A percentile compares a stretch with the other conserved stretches of the same genome.
Conservation (phyloP, 1,284 basidiomycete genomes). For the Sporisorium scitamineum region DNA sequence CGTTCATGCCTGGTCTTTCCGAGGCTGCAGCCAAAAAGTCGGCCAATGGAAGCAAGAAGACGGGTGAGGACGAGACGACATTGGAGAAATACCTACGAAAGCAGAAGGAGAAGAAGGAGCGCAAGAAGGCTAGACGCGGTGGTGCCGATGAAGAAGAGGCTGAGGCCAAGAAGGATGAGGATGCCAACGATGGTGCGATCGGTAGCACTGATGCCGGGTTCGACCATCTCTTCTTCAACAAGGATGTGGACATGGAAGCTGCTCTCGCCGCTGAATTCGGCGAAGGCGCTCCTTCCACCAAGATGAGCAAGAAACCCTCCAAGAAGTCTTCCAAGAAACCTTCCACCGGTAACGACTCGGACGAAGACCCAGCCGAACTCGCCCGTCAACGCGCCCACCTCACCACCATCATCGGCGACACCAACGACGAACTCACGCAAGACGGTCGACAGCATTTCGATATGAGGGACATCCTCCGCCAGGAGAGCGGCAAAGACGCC, state of each 20-base stretch:
- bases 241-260: slow-evolving; percentile 64
- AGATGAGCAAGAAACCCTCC: slow-evolving; percentile 15
- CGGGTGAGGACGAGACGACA: slow-evolving; percentile 63
- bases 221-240: slow-evolving; percentile 75
- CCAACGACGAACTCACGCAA: slow-evolving; percentile 51
- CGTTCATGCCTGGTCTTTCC: slow-evolving; percentile 65
- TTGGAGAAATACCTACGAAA: slow-evolving; percentile 67
- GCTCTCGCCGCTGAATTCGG: slow-evolving; percentile 69
- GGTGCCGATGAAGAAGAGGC: slow-evolving; percentile 22
- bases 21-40: slow-evolving; percentile 57
- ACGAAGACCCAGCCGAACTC: slow-evolving; percentile 29
- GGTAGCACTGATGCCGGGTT: slow-evolving; percentile 41
- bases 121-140: slow-evolving; percentile 36
- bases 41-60: slow-evolving; percentile 22
- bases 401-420: slow-evolving; percentile 44
- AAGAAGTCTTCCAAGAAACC: slow-evolving; percentile 25
- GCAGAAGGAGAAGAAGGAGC: slow-evolving; percentile 66
- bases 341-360: background rate
- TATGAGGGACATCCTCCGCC: slow-evolving; percentile 87
- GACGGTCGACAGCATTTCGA: slow-evolving; percentile 79
- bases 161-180: slow-evolving; percentile 12
- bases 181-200: slow-evolving; percentile 19
- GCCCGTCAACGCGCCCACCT: slow-evolving; percentile 40
- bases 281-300: slow-evolving; percentile 69
- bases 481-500: slow-evolving; percentile 76